Evolutionary conservation across 2,329 filamentous ascomycete species (phyloP), one percentile per base, ranked within the genome.

Genomic region (Aphanocladium album): DNA sequence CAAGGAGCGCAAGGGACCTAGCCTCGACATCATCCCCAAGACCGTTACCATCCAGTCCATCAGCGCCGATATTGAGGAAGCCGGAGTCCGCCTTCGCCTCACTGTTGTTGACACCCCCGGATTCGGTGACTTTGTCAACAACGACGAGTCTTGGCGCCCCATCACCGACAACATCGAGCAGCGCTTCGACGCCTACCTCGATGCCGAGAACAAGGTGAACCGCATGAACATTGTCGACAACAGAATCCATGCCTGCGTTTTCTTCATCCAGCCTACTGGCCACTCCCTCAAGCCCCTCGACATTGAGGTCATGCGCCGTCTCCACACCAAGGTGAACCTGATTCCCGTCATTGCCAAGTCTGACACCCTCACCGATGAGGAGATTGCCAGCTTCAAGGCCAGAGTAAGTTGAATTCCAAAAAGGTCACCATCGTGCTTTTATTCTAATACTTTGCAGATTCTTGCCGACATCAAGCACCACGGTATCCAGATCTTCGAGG

Each of bases 161-260:
- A 99, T 99, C 78, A 89, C 97, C 70, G 95, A 99, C 83, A 98
- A 98, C 83, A 98, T 99, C 72, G 95, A 99, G 83, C 92, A 96
- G 84, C 90, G 95, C 69, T 99, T 95, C 73, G 95, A 99, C 78
- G 93, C 95, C 58, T 99, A 98, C 78, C 84, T 99, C 62, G 95
- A 99, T 78, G 93, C 95, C 50, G 95, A 99, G 85, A 99, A 99
- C 87, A 99, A 98, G 86, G 92, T 99, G 76, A 99, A 99, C 84
- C 91, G 95, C 71, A 96, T 97, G 88, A 99, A 99, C 85, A 98
- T 98, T 76, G 89, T 99, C 65, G 95, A 99, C 81, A 99, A 98
- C 84, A 90, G 95, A 70, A 96, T 99, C 65, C 95, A 99, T 72
- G 95, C 95, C 60, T 98, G 96, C 72, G 95, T 99, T 65, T 99